Conservation (phyloP, 148 eudicot species). For the Chenopodium formosanum region DNA sequence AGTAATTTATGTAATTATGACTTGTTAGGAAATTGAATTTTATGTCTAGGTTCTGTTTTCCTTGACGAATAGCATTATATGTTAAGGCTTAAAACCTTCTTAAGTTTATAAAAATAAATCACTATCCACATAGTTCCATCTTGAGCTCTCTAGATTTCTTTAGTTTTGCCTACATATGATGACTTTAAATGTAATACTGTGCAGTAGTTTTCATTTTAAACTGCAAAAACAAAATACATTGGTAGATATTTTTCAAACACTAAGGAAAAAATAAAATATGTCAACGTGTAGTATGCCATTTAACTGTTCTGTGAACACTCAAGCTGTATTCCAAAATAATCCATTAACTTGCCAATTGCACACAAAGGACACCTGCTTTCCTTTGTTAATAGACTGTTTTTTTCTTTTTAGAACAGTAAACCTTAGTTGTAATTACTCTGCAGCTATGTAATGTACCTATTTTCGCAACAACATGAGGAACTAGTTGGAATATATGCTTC, state of each 20-base stretch:
- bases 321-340: neutral
- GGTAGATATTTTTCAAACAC: too few relatives aligned
- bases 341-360: neutral
- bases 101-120: too few relatives aligned
- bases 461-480: slow-evolving; percentile 82
- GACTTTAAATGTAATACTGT: too few relatives aligned
- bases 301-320: neutral
- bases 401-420: neutral
- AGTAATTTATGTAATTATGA: neutral
- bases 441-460: slow-evolving; percentile 91
- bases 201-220: too few relatives aligned
- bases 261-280: too few relatives aligned
- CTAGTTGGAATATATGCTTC: slow-evolving; percentile 94
- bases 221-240: too few relatives aligned
- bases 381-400: neutral
- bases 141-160: too few relatives aligned
- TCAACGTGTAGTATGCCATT: neutral
- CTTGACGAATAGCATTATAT: too few relatives aligned
- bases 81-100: too few relatives aligned
- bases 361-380: neutral
- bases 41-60: neutral
- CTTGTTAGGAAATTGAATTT: neutral
- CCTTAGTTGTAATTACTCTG: slow-evolving; percentile 12
- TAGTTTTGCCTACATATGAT: neutral
- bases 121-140: too few relatives aligned